Evolutionary conservation across 768 basidiomycete genomes (phyloP), one percentile per base, ranked within the genome.

Genomic region (Chlorophyllum brunneum): DNA sequence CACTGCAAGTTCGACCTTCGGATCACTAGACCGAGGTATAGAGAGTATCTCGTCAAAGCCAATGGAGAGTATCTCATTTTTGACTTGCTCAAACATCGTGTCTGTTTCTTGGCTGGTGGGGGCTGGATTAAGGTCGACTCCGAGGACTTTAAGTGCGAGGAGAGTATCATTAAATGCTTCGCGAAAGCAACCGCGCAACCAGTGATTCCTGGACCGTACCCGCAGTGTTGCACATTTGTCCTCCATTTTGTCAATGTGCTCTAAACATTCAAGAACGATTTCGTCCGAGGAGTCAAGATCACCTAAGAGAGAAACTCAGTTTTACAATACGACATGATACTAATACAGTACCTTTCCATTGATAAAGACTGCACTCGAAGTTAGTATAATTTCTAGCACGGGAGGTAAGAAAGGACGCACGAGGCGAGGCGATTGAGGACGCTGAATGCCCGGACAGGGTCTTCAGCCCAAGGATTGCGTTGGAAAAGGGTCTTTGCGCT

Each of bases 31-130:
- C n/a, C 78, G 70, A 23, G 83, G 85, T 34, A 84, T 81, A 23
- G 70, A 61, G 8, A 87, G 67, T 55, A 89, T 84, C 51, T 83
- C 78, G 22, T 85, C 84, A 56, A 85, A 85, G 1, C 85, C 85
- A 22, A 85, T 76, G 0, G 82, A 80, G 40, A 87, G 65, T 39
- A 88, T 85, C 61, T 85, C 82, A 56, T 83, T 82, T 62, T 83
- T 85, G 50, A 87, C 81, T 59, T 79, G 73, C 51, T 86, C 82
- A 58, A 87, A 87, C 75, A 84, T 77, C n/a, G 63, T 55, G 60
- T 85, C 81, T 10, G 79, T 81, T 54, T 83, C 79, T 43, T 73
- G 68, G 23, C 72, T 65, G 2, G 77, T 76, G 1, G 83, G 83
- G 0, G 75, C 60, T 0, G 77, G 60, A 56, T 81, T 76, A 31